Evolutionary conservation across 768 basidiomycete genomes (phyloP).

Genomic region (Trametes gibbosa): DNA sequence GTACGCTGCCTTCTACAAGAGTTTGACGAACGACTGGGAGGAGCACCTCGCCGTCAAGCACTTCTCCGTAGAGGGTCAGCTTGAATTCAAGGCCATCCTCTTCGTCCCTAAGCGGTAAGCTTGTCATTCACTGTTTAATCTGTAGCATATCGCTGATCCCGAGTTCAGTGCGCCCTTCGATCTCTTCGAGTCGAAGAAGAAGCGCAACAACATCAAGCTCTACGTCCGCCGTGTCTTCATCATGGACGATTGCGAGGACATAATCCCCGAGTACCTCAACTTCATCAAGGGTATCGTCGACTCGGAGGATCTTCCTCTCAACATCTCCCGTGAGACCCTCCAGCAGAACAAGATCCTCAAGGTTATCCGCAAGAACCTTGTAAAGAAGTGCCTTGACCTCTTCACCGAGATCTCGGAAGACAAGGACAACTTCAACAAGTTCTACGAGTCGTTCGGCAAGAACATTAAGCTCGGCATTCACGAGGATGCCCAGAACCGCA

Average conservation of each 20-base stretch:
- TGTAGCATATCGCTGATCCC: conserved; percentile 11
- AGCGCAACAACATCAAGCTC: conserved; percentile 99
- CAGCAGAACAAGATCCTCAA: conserved; percentile 99
- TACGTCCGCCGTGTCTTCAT: conserved; percentile 99
- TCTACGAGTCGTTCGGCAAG: conserved; percentile 98
- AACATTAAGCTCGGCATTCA: conserved; percentile 99
- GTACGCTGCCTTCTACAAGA: conserved; percentile 98
- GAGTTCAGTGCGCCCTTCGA: conserved; percentile 87
- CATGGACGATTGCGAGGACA: conserved; percentile 99
- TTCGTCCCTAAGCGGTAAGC: conserved; percentile 92
- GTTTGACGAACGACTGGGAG: conserved; percentile 99
- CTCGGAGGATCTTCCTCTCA: conserved; percentile 98
- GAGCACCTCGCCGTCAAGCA: conserved; percentile 99
- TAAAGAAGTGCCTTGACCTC: conserved; percentile 96
- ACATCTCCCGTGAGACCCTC: conserved; percentile 99
- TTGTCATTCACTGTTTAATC: not conserved
- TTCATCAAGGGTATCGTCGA: conserved; percentile 99
- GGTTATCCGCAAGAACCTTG: conserved; percentile 98
- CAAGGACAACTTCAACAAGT: conserved; percentile 97
- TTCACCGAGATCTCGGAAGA: conserved; percentile 97
- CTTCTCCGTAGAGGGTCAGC: conserved; percentile 99
- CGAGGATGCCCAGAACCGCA: conserved; percentile 97
- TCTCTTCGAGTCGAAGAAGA: conserved; percentile 99
- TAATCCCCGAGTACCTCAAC: conserved; percentile 99
- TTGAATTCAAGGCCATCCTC: conserved; percentile 99